phyloP scores from a whole-genome alignment of 306 rosid species.

The Dryas alaskensis region DNA sequence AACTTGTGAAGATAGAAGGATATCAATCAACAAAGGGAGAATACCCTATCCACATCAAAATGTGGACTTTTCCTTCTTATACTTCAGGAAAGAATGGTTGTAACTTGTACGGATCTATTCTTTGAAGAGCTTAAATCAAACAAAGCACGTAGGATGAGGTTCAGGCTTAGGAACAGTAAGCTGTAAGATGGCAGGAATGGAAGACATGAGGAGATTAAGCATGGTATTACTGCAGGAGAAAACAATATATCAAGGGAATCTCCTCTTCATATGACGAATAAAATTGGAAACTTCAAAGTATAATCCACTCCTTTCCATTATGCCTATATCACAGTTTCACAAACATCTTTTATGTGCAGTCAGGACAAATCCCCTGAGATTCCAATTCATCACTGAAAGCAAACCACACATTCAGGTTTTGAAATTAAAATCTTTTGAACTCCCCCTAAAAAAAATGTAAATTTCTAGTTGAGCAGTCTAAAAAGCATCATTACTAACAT shows the following conservation, averaged over 20 bases:
- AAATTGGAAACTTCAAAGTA: neutral
- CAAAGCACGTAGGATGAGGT: constrained; percentile 1
- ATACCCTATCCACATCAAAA: constrained; percentile 16
- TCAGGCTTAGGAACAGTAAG: neutral
- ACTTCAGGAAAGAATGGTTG: neutral
- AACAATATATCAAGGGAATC: neutral
- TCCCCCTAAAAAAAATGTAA: neutral
- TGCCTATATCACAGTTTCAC: neutral
- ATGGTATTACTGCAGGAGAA: no score
- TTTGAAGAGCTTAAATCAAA: neutral
- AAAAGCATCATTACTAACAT: neutral
- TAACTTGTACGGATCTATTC: neutral
- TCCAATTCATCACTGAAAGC: neutral
- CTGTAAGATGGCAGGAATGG: neutral
- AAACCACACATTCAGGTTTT: neutral
- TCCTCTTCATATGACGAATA: neutral
- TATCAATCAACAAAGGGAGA: neutral
- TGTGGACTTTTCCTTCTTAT: constrained; percentile 3
- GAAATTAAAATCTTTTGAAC: neutral
- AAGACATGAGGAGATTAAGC: neutral
- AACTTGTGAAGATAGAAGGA: constrained; percentile 14
- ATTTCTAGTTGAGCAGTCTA: neutral
- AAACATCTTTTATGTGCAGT: neutral
- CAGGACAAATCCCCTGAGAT: neutral
- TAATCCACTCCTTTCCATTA: neutral